phyloP scores from a whole-genome alignment of 2,329 filamentous ascomycete species.

The Phyllachora maydis region DNA sequence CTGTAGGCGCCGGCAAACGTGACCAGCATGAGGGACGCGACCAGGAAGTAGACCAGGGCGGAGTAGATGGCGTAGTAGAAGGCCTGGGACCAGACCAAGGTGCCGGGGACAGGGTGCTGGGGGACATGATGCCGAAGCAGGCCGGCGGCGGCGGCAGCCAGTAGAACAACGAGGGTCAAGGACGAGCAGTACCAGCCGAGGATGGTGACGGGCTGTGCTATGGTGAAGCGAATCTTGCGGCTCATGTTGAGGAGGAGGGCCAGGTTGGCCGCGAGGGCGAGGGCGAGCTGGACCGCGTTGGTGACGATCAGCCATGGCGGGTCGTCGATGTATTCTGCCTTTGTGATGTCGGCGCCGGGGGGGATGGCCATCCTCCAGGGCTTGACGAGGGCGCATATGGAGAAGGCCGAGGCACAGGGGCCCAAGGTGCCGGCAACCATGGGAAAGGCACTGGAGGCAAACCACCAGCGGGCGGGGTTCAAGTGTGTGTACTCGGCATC shows the following conservation, averaged over 20 bases:
- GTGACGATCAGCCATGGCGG: conserved; percentile 55
- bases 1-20: conserved; percentile 59
- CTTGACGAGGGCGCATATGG: conserved; percentile 66
- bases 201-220: conserved; percentile 72
- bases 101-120: too few relatives aligned
- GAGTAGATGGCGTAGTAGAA: conserved; percentile 77
- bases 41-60: conserved; percentile 59
- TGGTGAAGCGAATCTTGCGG: conserved; percentile 52
- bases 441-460: conserved; percentile 45
- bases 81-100: conserved; percentile 54
- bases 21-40: conserved; percentile 53
- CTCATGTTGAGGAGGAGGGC: conserved; percentile 82
- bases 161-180: conserved; percentile 44
- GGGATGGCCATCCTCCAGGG: conserved; percentile 47
- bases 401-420: conserved; percentile 73
- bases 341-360: conserved; percentile 21
- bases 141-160: conserved; percentile 41
- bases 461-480: conserved; percentile 50
- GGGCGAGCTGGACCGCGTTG: conserved; percentile 57
- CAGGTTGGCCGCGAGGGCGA: conserved; percentile 60
- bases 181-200: conserved; percentile 52
- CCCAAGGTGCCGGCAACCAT: conserved; percentile 70
- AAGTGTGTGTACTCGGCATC: too few relatives aligned
- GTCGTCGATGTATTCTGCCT: conserved; percentile 36
- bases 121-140: conserved; percentile 19